A percentile compares a stretch with the other conserved stretches of the same genome.
Conservation (phyloP, 345 rosid species). For the Conringia planisiliqua region DNA sequence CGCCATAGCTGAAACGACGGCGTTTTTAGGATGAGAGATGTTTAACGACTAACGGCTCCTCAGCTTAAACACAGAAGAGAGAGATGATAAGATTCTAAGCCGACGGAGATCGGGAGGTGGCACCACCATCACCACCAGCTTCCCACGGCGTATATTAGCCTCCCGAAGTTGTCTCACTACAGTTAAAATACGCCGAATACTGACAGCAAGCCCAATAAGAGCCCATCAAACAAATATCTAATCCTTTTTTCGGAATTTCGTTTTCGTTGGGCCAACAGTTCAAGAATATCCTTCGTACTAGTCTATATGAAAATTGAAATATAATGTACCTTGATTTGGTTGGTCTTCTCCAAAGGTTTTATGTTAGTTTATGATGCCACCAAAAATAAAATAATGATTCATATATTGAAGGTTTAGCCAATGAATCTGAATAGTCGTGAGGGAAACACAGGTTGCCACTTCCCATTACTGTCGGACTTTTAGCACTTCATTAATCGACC, state of each 20-base stretch:
- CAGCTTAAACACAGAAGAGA: constrained; percentile 15
- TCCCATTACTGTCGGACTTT: constrained; percentile 12
- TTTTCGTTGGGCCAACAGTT: constrained; percentile 1
- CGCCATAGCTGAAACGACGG: constrained; percentile 33
- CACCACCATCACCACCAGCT: constrained; percentile 24
- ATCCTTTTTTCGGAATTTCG: not conserved
- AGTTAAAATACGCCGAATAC: constrained; percentile 7
- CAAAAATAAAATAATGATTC: not conserved
- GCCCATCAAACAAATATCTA: not conserved
- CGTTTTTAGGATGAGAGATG: constrained; percentile 11
- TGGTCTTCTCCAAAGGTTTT: not conserved
- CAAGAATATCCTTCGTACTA: too few relatives aligned
- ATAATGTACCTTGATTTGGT: not conserved
- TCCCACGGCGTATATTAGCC: constrained; percentile 23
- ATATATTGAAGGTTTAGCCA: not conserved
- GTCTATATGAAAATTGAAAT: too few relatives aligned
- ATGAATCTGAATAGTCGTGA: constrained; percentile 20
- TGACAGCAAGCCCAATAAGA: constrained; percentile 11
- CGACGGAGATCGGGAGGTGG: constrained; percentile 27
- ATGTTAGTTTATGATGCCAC: not conserved
- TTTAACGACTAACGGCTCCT: constrained; percentile 25
- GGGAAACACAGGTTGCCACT: constrained; percentile 23
- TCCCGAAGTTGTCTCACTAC: not conserved
- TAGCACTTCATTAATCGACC: not conserved
- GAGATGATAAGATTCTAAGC: constrained; percentile 17